These are phyloP conservation scores for Colletotrichum australisinense DNA, from an alignment of 2,329 filamentous ascomycete species.

Conservation along the genomic window DNA sequence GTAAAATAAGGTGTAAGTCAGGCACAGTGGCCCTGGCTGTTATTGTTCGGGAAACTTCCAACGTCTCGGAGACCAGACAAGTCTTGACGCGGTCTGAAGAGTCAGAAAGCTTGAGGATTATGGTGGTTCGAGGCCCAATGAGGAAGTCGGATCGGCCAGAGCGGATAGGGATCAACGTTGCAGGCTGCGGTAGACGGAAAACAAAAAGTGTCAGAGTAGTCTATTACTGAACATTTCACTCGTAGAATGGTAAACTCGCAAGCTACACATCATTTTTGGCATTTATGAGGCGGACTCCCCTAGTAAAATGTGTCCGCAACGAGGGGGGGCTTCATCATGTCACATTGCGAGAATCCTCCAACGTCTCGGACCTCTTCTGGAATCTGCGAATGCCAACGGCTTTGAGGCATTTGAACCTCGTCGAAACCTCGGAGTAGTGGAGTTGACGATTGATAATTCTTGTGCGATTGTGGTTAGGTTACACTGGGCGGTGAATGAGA, in stretches of 20 bases:
- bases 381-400: constrained; percentile 1
- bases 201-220: neutral
- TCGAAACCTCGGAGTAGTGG: constrained; percentile 32
- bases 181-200: neutral
- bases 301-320: constrained; percentile 11
- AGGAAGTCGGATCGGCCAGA: neutral
- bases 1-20: neutral
- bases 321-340: neutral
- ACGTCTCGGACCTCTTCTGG: constrained; percentile 20
- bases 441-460: constrained; percentile 4
- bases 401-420: constrained; percentile 19
- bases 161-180: constrained; percentile 3
- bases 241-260: neutral
- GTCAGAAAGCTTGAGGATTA: neutral
- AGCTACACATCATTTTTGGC: neutral
- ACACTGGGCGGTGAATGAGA: constrained; percentile 18
- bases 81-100: neutral
- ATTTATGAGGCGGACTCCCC: neutral
- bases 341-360: constrained; percentile 1
- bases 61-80: neutral
- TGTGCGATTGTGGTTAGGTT: constrained; percentile 9
- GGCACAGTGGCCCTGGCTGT: neutral
- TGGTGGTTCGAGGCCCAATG: neutral
- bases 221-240: neutral
- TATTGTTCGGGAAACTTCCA: constrained; percentile 1